Base-by-base conservation (phyloP, 2,329 filamentous ascomycete species). In the Fusarium sp. region DNA sequence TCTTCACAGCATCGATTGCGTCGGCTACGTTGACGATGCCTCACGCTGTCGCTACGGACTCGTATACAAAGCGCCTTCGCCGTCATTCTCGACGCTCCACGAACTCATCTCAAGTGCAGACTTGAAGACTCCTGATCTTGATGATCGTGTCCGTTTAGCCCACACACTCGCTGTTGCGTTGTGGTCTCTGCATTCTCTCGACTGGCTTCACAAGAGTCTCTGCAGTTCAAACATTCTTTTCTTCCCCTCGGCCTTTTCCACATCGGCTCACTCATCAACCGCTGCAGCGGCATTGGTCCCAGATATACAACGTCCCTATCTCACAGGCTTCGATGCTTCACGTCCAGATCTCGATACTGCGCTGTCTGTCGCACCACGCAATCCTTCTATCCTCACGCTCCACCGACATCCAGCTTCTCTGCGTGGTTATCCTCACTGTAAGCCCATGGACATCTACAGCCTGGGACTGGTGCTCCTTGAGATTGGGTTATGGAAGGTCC, bases 161-260 rank as follows among this genome's bases (percentile, higher is more conserved):
- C 73, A 77, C 26, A 82, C 76, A 5, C 78, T 85, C 21, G 80
- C 81, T 28, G 77, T 84, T 19, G 80, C 83, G 3, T 73, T 84
- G 11, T 84, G 82, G 79, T 83, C 82, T 17, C 80, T 86, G n/a
- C 85, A 87, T 70, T 84, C 83, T 1, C 80, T 87, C 38, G 84
- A 85, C 73, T 87, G 84, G 84, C 79, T 87, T 40, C 85, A 88
- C 78, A 88, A 89, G 73, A 86, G 84, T 38, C 79, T 89, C 15
- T 84, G 85, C 52, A 81, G 79, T 57, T 75, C 83, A 59, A 88
- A 87, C 75, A 81, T 88, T 45, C 77, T 88, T 51, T 87, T 88
- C 77, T 88, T 85, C 73, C 82, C 80, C 7, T 81, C 81, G 0
- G 76, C 78, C 22, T 75, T 78, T 67, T 85, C 76, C 71, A 75